A percentile compares a stretch with the other conserved stretches of the same genome.
phyloP scores from a whole-genome alignment of 1,284 basidiomycete species.

The Tremellales sp. region DNA sequence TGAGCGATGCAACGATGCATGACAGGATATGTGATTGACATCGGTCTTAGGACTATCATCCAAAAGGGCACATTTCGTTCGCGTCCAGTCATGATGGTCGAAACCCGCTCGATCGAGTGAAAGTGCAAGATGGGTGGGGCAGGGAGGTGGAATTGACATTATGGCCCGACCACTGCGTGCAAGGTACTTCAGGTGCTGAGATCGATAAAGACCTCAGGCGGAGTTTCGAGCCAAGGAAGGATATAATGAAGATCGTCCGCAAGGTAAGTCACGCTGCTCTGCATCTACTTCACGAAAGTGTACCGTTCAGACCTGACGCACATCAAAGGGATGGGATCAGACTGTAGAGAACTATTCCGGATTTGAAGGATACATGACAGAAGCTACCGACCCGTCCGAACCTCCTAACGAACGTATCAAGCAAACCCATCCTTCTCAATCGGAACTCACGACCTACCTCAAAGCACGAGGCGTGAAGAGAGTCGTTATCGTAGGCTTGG shows the following conservation, averaged over 20 bases:
- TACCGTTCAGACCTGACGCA: too few species aligned
- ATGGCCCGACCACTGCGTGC: conserved; percentile 58
- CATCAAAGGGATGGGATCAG: conserved; percentile 47
- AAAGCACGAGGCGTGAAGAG: conserved; percentile 45
- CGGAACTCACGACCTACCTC: conserved; percentile 45
- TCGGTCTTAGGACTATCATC: conserved; percentile 55
- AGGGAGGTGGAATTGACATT: conserved; percentile 43
- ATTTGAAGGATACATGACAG: conserved; percentile 45
- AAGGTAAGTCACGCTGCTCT: conserved; percentile 29
- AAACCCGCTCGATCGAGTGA: conserved; percentile 50
- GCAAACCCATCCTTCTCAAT: conserved; percentile 34
- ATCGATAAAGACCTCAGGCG: conserved; percentile 25
- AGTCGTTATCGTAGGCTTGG: conserved; percentile 58
- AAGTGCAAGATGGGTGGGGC: conserved; percentile 40
- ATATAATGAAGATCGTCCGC: conserved; percentile 26
- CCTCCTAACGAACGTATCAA: conserved; percentile 34
- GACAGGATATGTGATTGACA: conserved; percentile 50
- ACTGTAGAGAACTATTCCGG: conserved; percentile 58
- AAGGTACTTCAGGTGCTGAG: conserved; percentile 36
- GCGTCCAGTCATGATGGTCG: conserved; percentile 54
- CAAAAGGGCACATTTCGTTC: conserved; percentile 60
- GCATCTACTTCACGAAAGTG: background rate
- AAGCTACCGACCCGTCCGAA: conserved; percentile 11
- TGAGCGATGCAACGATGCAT: conserved; percentile 24
- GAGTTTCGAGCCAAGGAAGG: conserved; percentile 17